Evolutionary conservation across 2,329 filamentous ascomycete species (phyloP).

Genomic region (Aspergillus sp.): DNA sequence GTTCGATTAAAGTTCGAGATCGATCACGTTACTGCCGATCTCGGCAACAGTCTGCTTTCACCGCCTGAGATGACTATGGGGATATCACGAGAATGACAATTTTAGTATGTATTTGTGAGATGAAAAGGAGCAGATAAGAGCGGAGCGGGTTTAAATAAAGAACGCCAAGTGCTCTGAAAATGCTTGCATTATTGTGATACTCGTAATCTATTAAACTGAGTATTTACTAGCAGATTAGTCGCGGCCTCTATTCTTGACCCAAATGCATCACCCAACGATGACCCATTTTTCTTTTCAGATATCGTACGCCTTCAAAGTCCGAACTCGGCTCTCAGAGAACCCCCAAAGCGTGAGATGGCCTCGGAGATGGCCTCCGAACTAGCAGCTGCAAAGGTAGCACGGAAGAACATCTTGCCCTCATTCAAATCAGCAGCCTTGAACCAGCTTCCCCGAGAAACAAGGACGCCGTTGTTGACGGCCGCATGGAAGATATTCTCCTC

Average conservation of each 20-base stretch:
- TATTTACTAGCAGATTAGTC: no score
- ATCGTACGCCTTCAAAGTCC: constrained; percentile 32
- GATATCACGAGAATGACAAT: no score
- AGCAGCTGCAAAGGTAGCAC: constrained; percentile 84
- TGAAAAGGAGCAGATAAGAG: no score
- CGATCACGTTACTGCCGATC: constrained; percentile 15
- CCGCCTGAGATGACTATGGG: neutral
- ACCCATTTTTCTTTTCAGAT: no score
- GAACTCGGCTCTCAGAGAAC: constrained; percentile 65
- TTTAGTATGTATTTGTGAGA: no score
- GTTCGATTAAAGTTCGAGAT: constrained; percentile 19
- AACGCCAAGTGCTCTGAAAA: no score
- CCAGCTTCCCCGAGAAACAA: constrained; percentile 85
- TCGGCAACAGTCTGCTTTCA: constrained; percentile 13
- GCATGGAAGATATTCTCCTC: constrained; percentile 84
- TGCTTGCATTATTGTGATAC: no score
- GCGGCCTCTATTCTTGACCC: no score
- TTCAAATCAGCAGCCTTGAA: constrained; percentile 73
- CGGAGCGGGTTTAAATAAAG: no score
- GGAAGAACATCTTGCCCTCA: constrained; percentile 72
- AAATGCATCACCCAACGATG: no score
- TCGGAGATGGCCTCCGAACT: constrained; percentile 66
- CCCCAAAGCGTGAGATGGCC: constrained; percentile 72
- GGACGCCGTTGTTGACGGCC: constrained; percentile 71
- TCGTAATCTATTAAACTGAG: no score